Evolutionary conservation across 495 filamentous ascomycete genomes (phyloP).

Genomic region (Schizothecium vesticola): DNA sequence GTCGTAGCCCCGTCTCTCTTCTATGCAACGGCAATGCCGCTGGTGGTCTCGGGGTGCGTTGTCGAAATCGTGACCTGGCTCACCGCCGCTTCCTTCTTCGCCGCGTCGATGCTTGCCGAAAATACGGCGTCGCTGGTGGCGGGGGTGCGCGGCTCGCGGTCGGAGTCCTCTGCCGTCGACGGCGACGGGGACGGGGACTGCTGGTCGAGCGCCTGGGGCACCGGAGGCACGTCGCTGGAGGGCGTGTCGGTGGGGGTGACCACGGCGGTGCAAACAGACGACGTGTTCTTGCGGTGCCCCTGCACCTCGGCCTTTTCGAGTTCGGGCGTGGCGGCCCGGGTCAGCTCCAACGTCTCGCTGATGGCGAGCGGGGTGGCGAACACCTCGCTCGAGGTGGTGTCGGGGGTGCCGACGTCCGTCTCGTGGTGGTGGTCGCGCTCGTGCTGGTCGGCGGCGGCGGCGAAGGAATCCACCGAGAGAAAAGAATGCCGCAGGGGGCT

Average conservation of each 20-base stretch:
- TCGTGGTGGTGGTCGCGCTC: constrained; percentile 1
- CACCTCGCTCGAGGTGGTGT: constrained; percentile 11
- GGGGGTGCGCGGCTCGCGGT: constrained; percentile 29
- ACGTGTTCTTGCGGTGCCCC: constrained; percentile 27
- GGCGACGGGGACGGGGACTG: constrained; percentile 4
- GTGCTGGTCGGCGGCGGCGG: constrained; percentile 7
- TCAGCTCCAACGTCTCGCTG: not conserved
- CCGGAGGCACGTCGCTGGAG: constrained; percentile 10
- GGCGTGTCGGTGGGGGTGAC: constrained; percentile 3
- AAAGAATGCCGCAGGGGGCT: constrained; percentile 31
- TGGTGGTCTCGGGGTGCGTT: not conserved
- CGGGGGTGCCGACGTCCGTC: constrained; percentile 8
- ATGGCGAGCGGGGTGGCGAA: constrained; percentile 5
- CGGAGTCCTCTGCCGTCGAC: constrained; percentile 28
- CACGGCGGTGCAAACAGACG: constrained; percentile 28
- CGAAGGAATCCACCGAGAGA: constrained; percentile 18
- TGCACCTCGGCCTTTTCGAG: constrained; percentile 5
- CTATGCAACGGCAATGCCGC: not conserved
- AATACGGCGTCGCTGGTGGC: constrained; percentile 10
- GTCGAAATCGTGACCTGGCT: not conserved
- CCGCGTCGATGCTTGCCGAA: not conserved
- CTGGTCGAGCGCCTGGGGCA: constrained; percentile 10
- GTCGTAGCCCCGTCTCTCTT: not conserved
- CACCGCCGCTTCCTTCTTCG: not conserved
- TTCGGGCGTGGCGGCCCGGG: not conserved